These are phyloP conservation scores for Yarrowia bubula DNA, from an alignment of 805 yeast species.

Conservation along the genomic window DNA sequence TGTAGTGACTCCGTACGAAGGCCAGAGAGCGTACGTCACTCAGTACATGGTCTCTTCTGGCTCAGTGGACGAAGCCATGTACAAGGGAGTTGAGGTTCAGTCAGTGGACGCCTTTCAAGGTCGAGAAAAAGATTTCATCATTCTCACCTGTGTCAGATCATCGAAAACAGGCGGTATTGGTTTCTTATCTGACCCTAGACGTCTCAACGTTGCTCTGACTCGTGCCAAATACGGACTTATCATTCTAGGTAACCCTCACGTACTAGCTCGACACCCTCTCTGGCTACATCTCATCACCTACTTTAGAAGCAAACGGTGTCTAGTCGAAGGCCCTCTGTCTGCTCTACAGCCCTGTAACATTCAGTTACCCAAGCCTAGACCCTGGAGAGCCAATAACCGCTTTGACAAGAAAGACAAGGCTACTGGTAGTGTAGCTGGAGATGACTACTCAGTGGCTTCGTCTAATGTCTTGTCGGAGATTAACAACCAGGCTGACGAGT, in stretches of 20 bases:
- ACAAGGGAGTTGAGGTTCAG: constrained; percentile 77
- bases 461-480: constrained; percentile 8
- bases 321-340: constrained; percentile 86
- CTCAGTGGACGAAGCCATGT: constrained; percentile 60
- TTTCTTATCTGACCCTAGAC: constrained; percentile 77
- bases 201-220: constrained; percentile 85
- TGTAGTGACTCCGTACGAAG: constrained; percentile 91
- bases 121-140: constrained; percentile 77
- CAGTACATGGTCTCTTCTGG: constrained; percentile 77
- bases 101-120: constrained; percentile 97
- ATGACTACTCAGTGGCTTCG: constrained; percentile 18
- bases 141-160: constrained; percentile 79
- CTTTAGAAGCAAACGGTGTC: constrained; percentile 77
- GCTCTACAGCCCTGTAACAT: constrained; percentile 63
- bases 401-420: not conserved
- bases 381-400: constrained; percentile 22
- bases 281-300: constrained; percentile 80
- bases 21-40: constrained; percentile 78
- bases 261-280: constrained; percentile 63
- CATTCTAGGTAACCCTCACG: constrained; percentile 79
- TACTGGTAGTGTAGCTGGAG: not conserved
- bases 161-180: constrained; percentile 75
- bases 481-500: not conserved
- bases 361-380: constrained; percentile 26
- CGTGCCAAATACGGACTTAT: constrained; percentile 82